A percentile compares a stretch with the other conserved stretches of the same genome.
Evolutionary conservation across 2,329 filamentous ascomycete species (phyloP).

Genomic region (Epichloe brachyelytri): DNA sequence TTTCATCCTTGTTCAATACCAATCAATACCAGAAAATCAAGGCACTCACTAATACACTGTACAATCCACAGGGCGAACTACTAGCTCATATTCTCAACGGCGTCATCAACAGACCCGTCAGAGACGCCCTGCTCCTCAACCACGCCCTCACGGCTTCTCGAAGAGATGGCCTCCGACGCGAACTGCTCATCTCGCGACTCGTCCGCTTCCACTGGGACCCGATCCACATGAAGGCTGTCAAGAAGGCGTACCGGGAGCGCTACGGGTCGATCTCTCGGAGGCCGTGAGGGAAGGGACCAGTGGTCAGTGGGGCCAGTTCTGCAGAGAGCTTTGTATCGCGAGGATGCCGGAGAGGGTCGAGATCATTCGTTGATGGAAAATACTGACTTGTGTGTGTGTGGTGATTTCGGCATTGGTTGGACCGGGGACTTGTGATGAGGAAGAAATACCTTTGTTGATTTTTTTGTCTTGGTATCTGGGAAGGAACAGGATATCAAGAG

Average conservation of each 20-base stretch:
- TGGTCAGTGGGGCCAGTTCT: constrained; percentile 67
- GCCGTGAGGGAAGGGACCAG: constrained; percentile 67
- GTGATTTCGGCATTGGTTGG: no score
- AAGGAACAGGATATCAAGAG: no score
- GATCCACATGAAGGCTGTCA: constrained; percentile 65
- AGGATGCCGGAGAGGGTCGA: constrained; percentile 33
- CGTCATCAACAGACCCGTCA: constrained; percentile 87
- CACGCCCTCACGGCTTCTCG: constrained; percentile 71
- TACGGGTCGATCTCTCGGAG: constrained; percentile 63
- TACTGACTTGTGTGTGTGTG: neutral
- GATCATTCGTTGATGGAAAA: constrained; percentile 1
- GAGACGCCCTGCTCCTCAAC: constrained; percentile 80
- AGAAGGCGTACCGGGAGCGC: constrained; percentile 64
- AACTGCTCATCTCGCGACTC: constrained; percentile 76
- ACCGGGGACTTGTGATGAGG: no score
- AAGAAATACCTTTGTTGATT: no score
- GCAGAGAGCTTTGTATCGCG: constrained; percentile 52
- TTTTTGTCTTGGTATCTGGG: no score
- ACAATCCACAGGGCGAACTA: constrained; percentile 61
- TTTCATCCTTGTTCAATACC: neutral
- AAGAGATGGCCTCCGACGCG: constrained; percentile 61
- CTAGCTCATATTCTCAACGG: constrained; percentile 93
- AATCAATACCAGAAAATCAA: no score
- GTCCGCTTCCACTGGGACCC: constrained; percentile 90
- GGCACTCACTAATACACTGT: no score